Percentiles rank a stretch among this genome's conserved stretches.
phyloP scores from a whole-genome alignment of 1,284 basidiomycete species.

The Microbotryomycetes sp. region DNA sequence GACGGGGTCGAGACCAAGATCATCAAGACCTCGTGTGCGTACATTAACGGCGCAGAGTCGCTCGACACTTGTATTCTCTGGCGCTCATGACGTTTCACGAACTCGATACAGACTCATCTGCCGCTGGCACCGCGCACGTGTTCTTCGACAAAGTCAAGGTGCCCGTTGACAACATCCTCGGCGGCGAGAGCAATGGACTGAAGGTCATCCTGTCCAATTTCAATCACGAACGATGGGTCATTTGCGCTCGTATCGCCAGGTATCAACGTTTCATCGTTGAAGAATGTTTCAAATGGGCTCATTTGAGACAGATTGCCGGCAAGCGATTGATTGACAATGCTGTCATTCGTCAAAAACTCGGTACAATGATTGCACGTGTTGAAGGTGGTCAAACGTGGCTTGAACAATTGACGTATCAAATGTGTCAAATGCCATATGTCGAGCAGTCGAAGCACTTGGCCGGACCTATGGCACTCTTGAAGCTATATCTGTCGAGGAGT shows the following conservation, averaged over 20 bases:
- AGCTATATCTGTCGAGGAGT: conserved; percentile 28
- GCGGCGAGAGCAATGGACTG: conserved; percentile 45
- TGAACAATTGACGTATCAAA: conserved; percentile 25
- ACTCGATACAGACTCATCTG: conserved; percentile 11
- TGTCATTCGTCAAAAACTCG: conserved; percentile 40
- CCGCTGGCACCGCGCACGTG: conserved; percentile 42
- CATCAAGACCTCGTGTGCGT: conserved; percentile 37
- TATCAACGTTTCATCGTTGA: conserved; percentile 13
- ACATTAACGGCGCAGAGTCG: background rate
- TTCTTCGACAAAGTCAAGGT: conserved; percentile 45
- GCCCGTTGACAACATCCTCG: conserved; percentile 44
- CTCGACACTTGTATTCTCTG: background rate
- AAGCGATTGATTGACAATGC: conserved; percentile 43
- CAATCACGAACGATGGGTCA: conserved; percentile 45
- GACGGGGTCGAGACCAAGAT: conserved; percentile 43
- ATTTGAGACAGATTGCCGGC: conserved; percentile 25
- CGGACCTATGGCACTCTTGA: conserved; percentile 35
- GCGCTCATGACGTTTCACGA: background rate
- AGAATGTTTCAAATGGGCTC: conserved; percentile 12
- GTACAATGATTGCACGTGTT: conserved; percentile 37
- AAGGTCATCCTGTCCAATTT: conserved; percentile 34
- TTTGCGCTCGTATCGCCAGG: conserved; percentile 37
- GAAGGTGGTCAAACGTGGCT: conserved; percentile 26
- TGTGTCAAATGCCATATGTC: conserved; percentile 35
- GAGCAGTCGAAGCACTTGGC: conserved; percentile 36